These are phyloP conservation scores for Paramarasmius palmivorus DNA, from an alignment of 1,284 basidiomycete species.

Conservation along the genomic window DNA sequence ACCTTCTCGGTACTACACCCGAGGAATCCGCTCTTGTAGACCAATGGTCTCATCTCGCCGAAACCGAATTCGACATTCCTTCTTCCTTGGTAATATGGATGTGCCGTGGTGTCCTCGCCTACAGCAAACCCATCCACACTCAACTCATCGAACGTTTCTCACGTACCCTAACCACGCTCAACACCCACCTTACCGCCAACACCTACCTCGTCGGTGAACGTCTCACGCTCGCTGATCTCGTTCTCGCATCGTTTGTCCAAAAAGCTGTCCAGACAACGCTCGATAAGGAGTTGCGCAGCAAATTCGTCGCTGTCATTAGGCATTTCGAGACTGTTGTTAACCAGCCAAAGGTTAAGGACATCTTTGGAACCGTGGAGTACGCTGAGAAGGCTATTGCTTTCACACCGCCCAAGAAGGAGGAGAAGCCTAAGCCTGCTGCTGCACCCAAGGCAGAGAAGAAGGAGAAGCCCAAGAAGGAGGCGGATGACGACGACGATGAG, in stretches of 20 bases:
- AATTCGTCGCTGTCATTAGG: constrained; percentile 80
- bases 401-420: constrained; percentile 74
- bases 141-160: constrained; percentile 50
- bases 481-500: constrained; percentile 63
- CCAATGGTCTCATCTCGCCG: constrained; percentile 47
- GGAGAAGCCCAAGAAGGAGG: constrained; percentile 65
- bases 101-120: constrained; percentile 44
- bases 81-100: constrained; percentile 39
- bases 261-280: constrained; percentile 51
- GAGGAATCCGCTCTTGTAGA: constrained; percentile 46
- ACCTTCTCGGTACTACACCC: constrained; percentile 37
- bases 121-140: constrained; percentile 69
- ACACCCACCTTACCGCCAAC: constrained; percentile 73
- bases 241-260: too few relatives aligned
- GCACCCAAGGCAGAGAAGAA: constrained; percentile 55
- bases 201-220: constrained; percentile 95
- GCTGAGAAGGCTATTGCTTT: constrained; percentile 74
- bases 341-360: constrained; percentile 72
- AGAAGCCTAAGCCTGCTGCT: constrained; percentile 46
- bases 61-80: constrained; percentile 36
- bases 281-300: constrained; percentile 65
- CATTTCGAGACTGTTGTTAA: constrained; percentile 84
- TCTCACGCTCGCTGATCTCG: constrained; percentile 79
- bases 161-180: constrained; percentile 65
- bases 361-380: constrained; percentile 66